Conservation (phyloP, 2,329 filamentous ascomycete genomes). For the Trichophyton schoenleinii region DNA sequence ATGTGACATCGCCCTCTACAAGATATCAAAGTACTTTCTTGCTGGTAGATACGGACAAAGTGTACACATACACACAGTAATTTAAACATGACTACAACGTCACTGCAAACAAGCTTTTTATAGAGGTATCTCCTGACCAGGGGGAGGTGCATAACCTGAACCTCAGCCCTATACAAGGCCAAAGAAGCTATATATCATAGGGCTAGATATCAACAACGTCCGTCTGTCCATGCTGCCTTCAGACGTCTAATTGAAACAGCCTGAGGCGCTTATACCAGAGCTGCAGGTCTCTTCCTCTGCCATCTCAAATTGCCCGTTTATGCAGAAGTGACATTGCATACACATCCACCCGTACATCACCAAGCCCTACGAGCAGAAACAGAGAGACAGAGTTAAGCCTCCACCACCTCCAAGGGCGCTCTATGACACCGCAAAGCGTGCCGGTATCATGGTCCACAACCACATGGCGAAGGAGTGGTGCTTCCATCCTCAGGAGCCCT, state of each 20-base stretch:
- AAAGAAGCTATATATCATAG: neutral
- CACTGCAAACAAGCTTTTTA: conserved; percentile 2
- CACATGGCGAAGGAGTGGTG: neutral
- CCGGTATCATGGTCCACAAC: neutral
- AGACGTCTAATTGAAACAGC: neutral
- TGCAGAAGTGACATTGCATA: neutral
- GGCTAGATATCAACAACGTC: neutral
- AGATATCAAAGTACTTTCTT: neutral
- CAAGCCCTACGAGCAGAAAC: neutral
- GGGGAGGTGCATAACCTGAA: neutral
- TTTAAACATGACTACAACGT: neutral
- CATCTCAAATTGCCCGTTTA: neutral
- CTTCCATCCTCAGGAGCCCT: neutral
- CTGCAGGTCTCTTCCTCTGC: neutral
- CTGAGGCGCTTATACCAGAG: neutral
- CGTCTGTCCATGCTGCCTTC: neutral
- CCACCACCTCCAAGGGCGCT: neutral
- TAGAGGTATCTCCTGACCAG: neutral
- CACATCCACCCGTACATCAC: neutral
- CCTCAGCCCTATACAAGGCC: neutral
- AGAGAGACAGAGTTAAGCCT: neutral
- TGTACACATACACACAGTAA: neutral
- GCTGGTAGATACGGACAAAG: neutral
- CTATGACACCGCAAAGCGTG: neutral
- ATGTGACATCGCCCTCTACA: neutral